A percentile compares a stretch with the other conserved stretches of the same genome.
These are phyloP conservation scores for Chimonanthus praecox DNA, from an alignment of 164 flowering plant genomes.

Conservation along the genomic window DNA sequence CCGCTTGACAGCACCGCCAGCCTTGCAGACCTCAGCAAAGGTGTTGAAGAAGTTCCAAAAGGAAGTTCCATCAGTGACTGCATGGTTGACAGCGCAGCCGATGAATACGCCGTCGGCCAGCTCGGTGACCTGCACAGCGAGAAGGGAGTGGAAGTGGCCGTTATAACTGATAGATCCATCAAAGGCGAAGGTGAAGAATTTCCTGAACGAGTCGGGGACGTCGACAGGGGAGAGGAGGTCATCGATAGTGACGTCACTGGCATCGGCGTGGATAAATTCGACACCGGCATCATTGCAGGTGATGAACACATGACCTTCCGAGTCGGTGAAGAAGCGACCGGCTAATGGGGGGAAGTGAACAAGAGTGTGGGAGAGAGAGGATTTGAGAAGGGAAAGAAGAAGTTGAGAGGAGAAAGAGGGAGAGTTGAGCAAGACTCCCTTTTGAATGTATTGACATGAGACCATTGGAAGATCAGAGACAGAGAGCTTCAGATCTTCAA, in stretches of 20 bases:
- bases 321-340: conserved; percentile 58
- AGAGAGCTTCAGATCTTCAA: conserved; percentile 43
- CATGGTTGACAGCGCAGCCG: conserved; percentile 68
- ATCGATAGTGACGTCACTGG: conserved; percentile 26
- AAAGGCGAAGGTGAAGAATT: conserved; percentile 32
- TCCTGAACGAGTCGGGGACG: conserved; percentile 36
- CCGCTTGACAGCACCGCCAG: conserved; percentile 27
- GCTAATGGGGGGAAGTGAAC: conserved; percentile 71
- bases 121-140: too few species aligned
- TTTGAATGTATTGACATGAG: too few species aligned
- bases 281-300: conserved; percentile 64
- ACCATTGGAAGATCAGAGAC: conserved; percentile 3
- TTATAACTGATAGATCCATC: conserved; percentile 54
- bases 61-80: conserved; percentile 23
- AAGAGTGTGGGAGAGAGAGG: conserved; percentile 50
- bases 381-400: conserved; percentile 40
- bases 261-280: conserved; percentile 53
- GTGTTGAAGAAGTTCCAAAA: conserved; percentile 89
- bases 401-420: conserved; percentile 33
- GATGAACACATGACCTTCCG: conserved; percentile 47
- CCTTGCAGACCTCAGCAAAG: conserved; percentile 48
- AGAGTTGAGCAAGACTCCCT: conserved; percentile 41
- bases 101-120: conserved; percentile 42
- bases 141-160: conserved; percentile 56
- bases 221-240: conserved; percentile 32